Conservation (phyloP, 768 basidiomycete species). For the Trametes gibbosa region DNA sequence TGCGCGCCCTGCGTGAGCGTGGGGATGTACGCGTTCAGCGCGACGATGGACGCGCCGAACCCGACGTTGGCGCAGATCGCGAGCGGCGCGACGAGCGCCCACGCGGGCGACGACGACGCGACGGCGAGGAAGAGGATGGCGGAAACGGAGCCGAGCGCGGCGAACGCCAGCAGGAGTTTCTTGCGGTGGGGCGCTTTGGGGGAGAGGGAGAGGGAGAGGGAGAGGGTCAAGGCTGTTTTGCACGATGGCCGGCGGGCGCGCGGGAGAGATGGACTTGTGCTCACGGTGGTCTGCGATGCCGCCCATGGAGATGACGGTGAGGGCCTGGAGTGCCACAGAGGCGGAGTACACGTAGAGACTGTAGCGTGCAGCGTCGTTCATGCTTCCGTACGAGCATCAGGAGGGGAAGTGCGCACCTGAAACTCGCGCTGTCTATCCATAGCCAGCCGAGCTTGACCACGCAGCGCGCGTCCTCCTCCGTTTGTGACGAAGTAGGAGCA, state of each 20-base stretch:
- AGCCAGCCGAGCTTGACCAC: slow-evolving; percentile 78
- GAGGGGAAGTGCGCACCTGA: slow-evolving; percentile 60
- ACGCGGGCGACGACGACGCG: slow-evolving; percentile 66
- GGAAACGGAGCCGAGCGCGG: slow-evolving; percentile 63
- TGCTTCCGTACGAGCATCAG: not conserved
- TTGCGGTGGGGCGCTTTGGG: slow-evolving; percentile 67
- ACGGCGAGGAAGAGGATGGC: slow-evolving; percentile 72
- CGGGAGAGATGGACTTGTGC: too few species aligned
- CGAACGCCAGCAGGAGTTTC: slow-evolving; percentile 72
- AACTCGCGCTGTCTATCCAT: slow-evolving; percentile 92
- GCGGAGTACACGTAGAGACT: slow-evolving; percentile 88
- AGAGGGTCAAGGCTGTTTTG: too few species aligned
- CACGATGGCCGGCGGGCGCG: too few species aligned
- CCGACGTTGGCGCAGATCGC: slow-evolving; percentile 79
- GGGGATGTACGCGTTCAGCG: slow-evolving; percentile 88
- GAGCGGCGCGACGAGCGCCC: slow-evolving; percentile 66
- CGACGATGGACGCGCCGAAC: slow-evolving; percentile 85
- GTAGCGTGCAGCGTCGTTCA: not conserved
- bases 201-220: not conserved
- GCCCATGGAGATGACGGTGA: slow-evolving; percentile 95
- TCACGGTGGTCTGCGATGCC: slow-evolving; percentile 87
- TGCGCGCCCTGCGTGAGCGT: slow-evolving; percentile 63
- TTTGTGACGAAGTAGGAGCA: slow-evolving; percentile 5
- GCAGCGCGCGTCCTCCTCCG: slow-evolving; percentile 50
- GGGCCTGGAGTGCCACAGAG: slow-evolving; percentile 84